These are phyloP conservation scores for Aspergillus glaucus DNA, from an alignment of 2,329 filamentous ascomycete genomes.

Conservation along the genomic window DNA sequence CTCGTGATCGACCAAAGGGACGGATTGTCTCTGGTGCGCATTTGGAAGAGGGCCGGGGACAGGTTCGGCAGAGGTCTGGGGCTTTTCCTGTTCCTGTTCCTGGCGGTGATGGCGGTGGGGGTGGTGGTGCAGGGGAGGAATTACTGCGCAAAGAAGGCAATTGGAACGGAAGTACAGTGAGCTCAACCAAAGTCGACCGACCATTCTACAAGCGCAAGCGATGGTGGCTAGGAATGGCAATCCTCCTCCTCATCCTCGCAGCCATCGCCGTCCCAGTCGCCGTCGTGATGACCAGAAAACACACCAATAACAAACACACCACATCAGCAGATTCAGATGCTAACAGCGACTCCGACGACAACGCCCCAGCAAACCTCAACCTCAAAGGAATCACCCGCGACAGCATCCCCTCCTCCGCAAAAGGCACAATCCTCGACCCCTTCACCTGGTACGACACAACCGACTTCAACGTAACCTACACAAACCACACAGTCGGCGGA, in stretches of 20 bases:
- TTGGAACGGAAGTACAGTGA: conserved; percentile 5
- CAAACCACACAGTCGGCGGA: conserved; percentile 72
- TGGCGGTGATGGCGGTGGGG: conserved; percentile 12
- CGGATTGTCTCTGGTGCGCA: conserved; percentile 65
- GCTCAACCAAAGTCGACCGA: conserved; percentile 25
- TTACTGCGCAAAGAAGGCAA: conserved; percentile 44
- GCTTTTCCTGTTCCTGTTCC: conserved; percentile 20
- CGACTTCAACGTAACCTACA: conserved; percentile 94
- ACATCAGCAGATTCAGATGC: conserved; percentile 12
- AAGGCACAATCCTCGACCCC: conserved; percentile 75
- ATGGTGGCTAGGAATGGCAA: conserved; percentile 49
- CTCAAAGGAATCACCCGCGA: conserved; percentile 50
- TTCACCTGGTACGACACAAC: conserved; percentile 85
- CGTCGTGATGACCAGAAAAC: conserved; percentile 61
- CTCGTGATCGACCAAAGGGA: conserved; percentile 46
- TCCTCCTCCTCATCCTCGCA: conserved; percentile 48
- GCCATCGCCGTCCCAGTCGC: conserved; percentile 64
- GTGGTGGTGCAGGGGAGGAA: conserved; percentile 24
- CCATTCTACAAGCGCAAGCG: conserved; percentile 37
- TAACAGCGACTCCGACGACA: conserved; percentile 12
- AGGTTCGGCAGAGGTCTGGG: conserved; percentile 37
- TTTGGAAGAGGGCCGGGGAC: conserved; percentile 57
- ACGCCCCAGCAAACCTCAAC: conserved; percentile 36
- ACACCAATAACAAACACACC: conserved; percentile 22
- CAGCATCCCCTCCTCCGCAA: conserved; percentile 59